Evolutionary conservation across 805 yeast species (phyloP).

Genomic region (Ogataea corticis): DNA sequence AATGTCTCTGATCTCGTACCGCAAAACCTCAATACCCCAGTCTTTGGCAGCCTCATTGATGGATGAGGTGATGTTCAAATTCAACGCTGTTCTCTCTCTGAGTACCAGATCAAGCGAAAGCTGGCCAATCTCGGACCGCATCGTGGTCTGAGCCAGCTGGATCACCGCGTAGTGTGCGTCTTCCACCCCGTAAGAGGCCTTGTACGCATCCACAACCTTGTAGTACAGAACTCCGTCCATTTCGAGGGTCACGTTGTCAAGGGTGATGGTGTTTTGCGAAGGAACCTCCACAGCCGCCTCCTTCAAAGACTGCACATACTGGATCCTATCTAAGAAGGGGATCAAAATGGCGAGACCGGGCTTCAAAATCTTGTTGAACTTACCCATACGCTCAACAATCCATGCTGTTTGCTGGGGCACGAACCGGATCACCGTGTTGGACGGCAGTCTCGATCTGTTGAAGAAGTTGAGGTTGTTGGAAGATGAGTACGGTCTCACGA

Average conservation of each 20-base stretch:
- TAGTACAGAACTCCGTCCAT: conserved; percentile 83
- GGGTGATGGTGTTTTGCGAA: conserved; percentile 79
- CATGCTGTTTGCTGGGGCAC: conserved; percentile 92
- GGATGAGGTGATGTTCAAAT: conserved; percentile 70
- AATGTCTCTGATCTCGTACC: conserved; percentile 86
- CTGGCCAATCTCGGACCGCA: conserved; percentile 88
- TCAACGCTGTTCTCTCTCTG: conserved; percentile 72
- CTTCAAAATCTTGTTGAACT: conserved; percentile 63
- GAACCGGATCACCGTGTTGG: conserved; percentile 71
- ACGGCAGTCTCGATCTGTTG: conserved; percentile 50
- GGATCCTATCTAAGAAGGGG: conserved; percentile 74
- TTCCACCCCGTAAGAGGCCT: conserved; percentile 86
- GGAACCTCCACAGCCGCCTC: conserved; percentile 87
- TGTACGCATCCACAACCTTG: conserved; percentile 76
- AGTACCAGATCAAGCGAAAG: conserved; percentile 76
- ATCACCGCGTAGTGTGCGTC: conserved; percentile 83
- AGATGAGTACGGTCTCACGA: conserved; percentile 12
- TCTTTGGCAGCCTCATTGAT: conserved; percentile 81
- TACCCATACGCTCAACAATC: conserved; percentile 91
- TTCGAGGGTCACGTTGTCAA: conserved; percentile 82
- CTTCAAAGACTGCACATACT: conserved; percentile 79
- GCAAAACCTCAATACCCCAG: conserved; percentile 83
- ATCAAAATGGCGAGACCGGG: conserved; percentile 77
- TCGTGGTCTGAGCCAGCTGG: conserved; percentile 86
- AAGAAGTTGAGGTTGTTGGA: conserved; percentile 27